A percentile compares a stretch with the other conserved stretches of the same genome.
Conservation (phyloP, 768 basidiomycete genomes). For the Kwoniella newhampshirensis region DNA sequence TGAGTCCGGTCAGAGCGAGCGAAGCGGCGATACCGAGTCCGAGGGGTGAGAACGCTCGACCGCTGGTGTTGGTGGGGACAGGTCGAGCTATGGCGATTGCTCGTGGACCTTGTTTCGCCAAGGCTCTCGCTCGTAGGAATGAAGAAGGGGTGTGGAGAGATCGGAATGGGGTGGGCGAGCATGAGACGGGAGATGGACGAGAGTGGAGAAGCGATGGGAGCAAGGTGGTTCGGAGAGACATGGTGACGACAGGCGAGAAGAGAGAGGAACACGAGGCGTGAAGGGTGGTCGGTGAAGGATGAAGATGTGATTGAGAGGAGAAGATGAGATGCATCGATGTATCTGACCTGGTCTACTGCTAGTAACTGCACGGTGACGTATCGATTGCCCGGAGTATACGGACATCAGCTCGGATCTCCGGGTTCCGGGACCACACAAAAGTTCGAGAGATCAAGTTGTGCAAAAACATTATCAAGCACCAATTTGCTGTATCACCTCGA, state of each 20-base stretch:
- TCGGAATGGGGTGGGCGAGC: conserved; percentile 8
- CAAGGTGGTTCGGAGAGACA: conserved; percentile 25
- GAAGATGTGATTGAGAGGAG: no score
- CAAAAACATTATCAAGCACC: conserved; percentile 10
- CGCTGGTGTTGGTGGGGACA: not conserved
- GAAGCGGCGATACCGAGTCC: conserved; percentile 20
- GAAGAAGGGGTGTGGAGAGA: conserved; percentile 10
- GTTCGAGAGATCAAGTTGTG: not conserved
- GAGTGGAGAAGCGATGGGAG: conserved; percentile 21
- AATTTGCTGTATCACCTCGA: not conserved
- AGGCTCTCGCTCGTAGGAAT: conserved; percentile 1
- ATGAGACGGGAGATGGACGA: conserved; percentile 6
- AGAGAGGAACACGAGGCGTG: no score
- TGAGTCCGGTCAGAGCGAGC: conserved; percentile 11
- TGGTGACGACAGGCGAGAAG: not conserved
- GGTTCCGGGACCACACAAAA: conserved; percentile 10
- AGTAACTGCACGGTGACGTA: no score
- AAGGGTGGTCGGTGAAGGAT: no score
- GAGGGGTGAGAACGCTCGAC: conserved; percentile 16
- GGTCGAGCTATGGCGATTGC: conserved; percentile 6
- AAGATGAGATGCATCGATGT: no score
- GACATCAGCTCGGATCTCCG: conserved; percentile 5
- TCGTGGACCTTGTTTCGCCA: not conserved
- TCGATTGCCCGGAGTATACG: not conserved
- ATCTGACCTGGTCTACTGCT: no score